Evolutionary conservation across 345 rosid genomes (phyloP), one percentile per base, ranked within the genome.

Genomic region (Gynandropsis gynandra): DNA sequence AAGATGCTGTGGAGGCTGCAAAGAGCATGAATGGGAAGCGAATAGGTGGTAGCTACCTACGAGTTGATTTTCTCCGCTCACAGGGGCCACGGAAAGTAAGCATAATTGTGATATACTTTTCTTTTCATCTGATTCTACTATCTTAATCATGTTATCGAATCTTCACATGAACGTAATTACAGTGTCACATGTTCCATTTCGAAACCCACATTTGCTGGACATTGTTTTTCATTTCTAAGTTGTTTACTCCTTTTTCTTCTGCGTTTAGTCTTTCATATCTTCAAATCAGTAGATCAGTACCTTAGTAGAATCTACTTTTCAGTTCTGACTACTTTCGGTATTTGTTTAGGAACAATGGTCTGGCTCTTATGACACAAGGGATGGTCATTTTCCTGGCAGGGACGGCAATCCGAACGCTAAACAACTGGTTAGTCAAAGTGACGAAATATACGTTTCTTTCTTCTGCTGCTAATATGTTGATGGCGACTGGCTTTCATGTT

Each of bases 61-160:
- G 95, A 21, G 98, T 92, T 9, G 98, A 92, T 69, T 92, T 74
- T 56, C 80, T 92, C 40, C 83, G 96, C 9, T 82, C 86, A 36
- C 89, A 77, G 34, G 73, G 75, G 16, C 56, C 75, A 20, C 76
- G 78, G 74, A 82, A 81, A 80, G 98, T 92, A 74, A 80, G 93
- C 69, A 39, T 31, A 21, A 37, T 15, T 40, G 27, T 18, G 37
- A 24, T 44, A 24, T 0, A 3, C 3, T 37, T 18, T 21, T 51
- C 16, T 21, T 52, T 13, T 9, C 19, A 7, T 9, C 33, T 17
- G 38, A 63, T 9, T 33, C 16, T 13, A 32, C 10, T 42, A 54
- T 24, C 3, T 41, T 46, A 10, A 8, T 15, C 43, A 7, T 54
- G 18, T 32, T 32, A 43, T 47, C 14, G 32, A n/a, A 47, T 36